Percentiles rank a stretch among this genome's conserved stretches.
These are phyloP conservation scores for Shiraia bambusicola DNA, from an alignment of 2,329 filamentous ascomycete species.

Conservation along the genomic window DNA sequence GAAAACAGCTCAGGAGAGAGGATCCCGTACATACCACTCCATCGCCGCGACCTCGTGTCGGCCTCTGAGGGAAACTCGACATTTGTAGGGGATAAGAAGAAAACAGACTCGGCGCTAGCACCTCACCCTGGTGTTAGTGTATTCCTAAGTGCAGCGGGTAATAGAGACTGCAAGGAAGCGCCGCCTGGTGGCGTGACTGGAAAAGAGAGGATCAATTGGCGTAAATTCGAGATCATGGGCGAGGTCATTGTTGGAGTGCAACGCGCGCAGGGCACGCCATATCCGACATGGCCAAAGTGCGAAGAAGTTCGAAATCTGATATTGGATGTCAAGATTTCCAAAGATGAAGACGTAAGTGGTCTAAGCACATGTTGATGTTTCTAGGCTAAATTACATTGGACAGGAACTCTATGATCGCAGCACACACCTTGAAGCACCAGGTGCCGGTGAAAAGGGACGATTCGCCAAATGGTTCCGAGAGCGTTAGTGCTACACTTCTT, in stretches of 20 bases:
- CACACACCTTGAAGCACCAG: slow-evolving; percentile 53
- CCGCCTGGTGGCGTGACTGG: slow-evolving; percentile 40
- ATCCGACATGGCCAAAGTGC: slow-evolving; percentile 69
- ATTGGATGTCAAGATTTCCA: slow-evolving; percentile 76
- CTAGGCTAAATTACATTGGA: slow-evolving; percentile 7
- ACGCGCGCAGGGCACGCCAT: slow-evolving; percentile 83
- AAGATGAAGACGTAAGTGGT: slow-evolving; percentile 78
- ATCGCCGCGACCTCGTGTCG: slow-evolving; percentile 84
- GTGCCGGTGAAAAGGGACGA: slow-evolving; percentile 48
- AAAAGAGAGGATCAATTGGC: slow-evolving; percentile 84
- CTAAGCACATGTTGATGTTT: not conserved
- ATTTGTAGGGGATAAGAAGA: slow-evolving; percentile 63
- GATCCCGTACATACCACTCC: slow-evolving; percentile 90
- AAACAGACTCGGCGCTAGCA: slow-evolving; percentile 27
- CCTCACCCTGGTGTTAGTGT: slow-evolving; percentile 42
- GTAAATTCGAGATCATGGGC: slow-evolving; percentile 94
- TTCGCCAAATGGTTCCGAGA: slow-evolving; percentile 52
- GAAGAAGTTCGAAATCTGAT: slow-evolving; percentile 74
- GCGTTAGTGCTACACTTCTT: slow-evolving; percentile 42
- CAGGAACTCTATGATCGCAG: slow-evolving; percentile 64
- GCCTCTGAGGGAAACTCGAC: slow-evolving; percentile 92
- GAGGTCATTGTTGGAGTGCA: slow-evolving; percentile 89
- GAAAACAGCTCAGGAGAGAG: slow-evolving; percentile 88
- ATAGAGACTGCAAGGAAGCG: slow-evolving; percentile 45
- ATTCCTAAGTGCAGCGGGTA: slow-evolving; percentile 31